Evolutionary conservation across 2,329 filamentous ascomycete genomes (phyloP).

Genomic region (Phyllosticta citribraziliensis): DNA sequence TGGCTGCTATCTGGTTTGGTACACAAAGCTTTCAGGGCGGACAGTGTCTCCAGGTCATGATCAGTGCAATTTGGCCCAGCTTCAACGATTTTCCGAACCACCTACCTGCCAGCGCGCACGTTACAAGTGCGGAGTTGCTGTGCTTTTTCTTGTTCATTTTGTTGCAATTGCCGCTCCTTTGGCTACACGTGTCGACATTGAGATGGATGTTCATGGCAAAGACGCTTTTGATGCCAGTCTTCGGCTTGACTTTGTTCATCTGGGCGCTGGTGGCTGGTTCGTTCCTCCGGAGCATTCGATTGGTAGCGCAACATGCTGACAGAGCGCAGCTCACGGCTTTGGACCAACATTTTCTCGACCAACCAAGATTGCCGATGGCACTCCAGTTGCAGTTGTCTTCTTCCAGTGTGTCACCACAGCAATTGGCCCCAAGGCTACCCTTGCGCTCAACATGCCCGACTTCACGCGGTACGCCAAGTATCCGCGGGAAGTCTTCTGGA

Average conservation of each 20-base stretch:
- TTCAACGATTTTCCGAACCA: constrained; percentile 11
- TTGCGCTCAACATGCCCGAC: constrained; percentile 12
- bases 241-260: constrained; percentile 7
- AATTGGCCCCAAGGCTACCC: constrained; percentile 5
- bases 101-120: constrained; percentile 7
- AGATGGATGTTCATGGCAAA: constrained; percentile 8
- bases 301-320: neutral
- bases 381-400: constrained; percentile 12
- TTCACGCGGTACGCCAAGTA: constrained; percentile 7
- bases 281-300: neutral
- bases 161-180: constrained; percentile 19
- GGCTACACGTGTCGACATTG: constrained; percentile 7
- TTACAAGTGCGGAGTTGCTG: constrained; percentile 9
- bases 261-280: constrained; percentile 6
- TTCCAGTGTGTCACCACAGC: constrained; percentile 17
- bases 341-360: constrained; percentile 21
- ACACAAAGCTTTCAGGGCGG: constrained; percentile 13
- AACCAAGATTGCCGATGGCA: constrained; percentile 13
- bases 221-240: constrained; percentile 4
- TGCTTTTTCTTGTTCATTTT: constrained; percentile 15
- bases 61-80: constrained; percentile 12
- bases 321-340: neutral
- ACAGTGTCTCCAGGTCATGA: constrained; percentile 19
- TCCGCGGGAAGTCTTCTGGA: constrained; percentile 7
- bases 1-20: constrained; percentile 6